Percentiles rank a stretch among this genome's conserved stretches.
These are phyloP conservation scores for Davidsoniella virescens DNA, from an alignment of 2,329 filamentous ascomycete genomes.

Conservation along the genomic window DNA sequence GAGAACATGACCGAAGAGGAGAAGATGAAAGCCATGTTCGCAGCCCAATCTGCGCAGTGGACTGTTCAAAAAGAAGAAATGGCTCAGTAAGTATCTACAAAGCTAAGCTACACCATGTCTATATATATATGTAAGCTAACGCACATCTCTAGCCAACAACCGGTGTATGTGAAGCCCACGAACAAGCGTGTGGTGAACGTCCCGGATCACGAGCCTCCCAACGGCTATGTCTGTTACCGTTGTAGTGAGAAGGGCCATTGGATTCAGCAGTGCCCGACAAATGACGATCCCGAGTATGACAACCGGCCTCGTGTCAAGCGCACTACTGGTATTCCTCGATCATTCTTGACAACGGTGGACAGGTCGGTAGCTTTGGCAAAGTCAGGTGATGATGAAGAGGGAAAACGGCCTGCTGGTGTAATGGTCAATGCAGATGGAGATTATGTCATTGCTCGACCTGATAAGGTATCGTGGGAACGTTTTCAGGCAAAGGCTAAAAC, in stretches of 20 bases:
- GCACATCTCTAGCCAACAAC: constrained; percentile 35
- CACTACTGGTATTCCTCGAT: constrained; percentile 90
- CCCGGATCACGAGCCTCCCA: constrained; percentile 82
- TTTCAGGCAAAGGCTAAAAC: constrained; percentile 90
- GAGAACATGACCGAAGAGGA: constrained; percentile 83
- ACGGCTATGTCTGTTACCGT: constrained; percentile 89
- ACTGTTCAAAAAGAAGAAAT: constrained; percentile 84
- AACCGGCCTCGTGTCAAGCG: constrained; percentile 85
- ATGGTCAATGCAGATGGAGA: constrained; percentile 98
- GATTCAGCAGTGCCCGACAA: constrained; percentile 97
- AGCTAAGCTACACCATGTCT: constrained; percentile 9
- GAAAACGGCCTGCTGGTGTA: constrained; percentile 69
- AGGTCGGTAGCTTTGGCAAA: constrained; percentile 64
- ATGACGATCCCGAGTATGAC: constrained; percentile 92
- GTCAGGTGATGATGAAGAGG: constrained; percentile 60
- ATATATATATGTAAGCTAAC: constrained; percentile 20
- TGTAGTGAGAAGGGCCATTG: constrained; percentile 98
- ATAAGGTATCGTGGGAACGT: constrained; percentile 91
- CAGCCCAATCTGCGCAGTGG: constrained; percentile 81
- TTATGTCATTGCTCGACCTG: constrained; percentile 89
- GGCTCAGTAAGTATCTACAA: constrained; percentile 45
- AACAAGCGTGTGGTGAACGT: constrained; percentile 55
- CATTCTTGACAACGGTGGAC: constrained; percentile 88
- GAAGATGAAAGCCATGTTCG: constrained; percentile 82
- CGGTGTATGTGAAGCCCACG: constrained; percentile 39